Conservation (phyloP, 2,329 filamentous ascomycete genomes). For the Botrytis squamosa region DNA sequence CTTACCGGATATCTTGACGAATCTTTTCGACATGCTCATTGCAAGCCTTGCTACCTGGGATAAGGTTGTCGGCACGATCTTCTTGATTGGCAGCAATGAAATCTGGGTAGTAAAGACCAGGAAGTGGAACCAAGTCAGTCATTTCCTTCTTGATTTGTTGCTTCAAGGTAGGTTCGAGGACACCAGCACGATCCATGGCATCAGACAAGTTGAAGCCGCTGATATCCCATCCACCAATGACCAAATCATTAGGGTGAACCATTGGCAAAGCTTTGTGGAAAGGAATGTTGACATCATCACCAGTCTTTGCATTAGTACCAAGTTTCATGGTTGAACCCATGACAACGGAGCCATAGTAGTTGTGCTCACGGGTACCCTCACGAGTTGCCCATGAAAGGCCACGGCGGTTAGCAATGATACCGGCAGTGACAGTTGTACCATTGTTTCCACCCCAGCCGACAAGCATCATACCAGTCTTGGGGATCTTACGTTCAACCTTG, state of each 20-base stretch:
- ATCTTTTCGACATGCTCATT: constrained; percentile 89
- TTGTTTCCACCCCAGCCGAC: constrained; percentile 99
- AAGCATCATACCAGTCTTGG: constrained; percentile 94
- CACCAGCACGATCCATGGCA: constrained; percentile 93
- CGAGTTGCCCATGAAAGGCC: constrained; percentile 89
- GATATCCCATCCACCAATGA: constrained; percentile 97
- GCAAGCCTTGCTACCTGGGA: constrained; percentile 80
- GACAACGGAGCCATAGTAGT: constrained; percentile 97
- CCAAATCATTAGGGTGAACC: constrained; percentile 94
- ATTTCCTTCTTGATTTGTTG: constrained; percentile 88
- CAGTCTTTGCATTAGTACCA: constrained; percentile 79
- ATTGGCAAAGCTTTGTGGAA: constrained; percentile 94
- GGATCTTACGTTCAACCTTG: constrained; percentile 91
- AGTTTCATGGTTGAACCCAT: constrained; percentile 98
- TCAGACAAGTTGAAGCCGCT: constrained; percentile 83
- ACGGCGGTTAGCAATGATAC: constrained; percentile 92
- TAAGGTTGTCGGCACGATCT: constrained; percentile 87
- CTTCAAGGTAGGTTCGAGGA: constrained; percentile 95
- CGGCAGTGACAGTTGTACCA: constrained; percentile 92
- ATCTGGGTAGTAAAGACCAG: constrained; percentile 97
- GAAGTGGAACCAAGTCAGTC: constrained; percentile 81
- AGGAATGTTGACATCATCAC: constrained; percentile 90
- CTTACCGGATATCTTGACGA: constrained; percentile 82
- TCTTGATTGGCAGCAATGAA: constrained; percentile 99
- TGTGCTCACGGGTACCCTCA: constrained; percentile 78